These are phyloP conservation scores for Pyrus hybrid DNA, from an alignment of 331 rosid genomes.

Conservation along the genomic window DNA sequence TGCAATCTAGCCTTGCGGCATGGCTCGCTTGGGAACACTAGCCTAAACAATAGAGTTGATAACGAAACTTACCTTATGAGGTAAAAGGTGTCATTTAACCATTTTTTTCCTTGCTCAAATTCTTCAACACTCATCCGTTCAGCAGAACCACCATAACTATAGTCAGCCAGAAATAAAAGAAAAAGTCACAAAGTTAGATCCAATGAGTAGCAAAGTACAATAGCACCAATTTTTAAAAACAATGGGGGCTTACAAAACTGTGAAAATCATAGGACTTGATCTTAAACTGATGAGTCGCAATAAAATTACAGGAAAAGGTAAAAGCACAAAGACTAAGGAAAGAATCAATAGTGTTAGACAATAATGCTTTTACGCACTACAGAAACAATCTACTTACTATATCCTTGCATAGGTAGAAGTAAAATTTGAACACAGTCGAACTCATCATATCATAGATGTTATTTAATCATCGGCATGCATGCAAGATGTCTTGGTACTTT, in stretches of 20 bases:
- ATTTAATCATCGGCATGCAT: not conserved
- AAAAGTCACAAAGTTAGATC: not conserved
- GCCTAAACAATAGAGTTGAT: not conserved
- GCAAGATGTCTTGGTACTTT: not conserved
- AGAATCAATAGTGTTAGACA: not conserved
- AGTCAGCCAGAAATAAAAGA: slow-evolving; percentile 20
- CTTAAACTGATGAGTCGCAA: not conserved
- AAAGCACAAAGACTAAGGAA: not conserved
- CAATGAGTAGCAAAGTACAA: not conserved
- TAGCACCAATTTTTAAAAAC: not conserved
- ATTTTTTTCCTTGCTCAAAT: slow-evolving; percentile 65
- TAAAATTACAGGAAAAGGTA: not conserved
- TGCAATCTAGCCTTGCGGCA: not conserved
- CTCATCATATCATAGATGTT: not conserved
- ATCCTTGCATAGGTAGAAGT: not conserved
- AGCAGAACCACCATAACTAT: slow-evolving; percentile 56
- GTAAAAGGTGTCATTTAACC: slow-evolving; percentile 70
- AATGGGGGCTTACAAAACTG: not conserved
- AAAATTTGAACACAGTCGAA: not conserved
- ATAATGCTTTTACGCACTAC: not conserved
- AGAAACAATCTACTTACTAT: not conserved
- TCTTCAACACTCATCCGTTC: slow-evolving; percentile 71
- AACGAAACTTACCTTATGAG: slow-evolving; percentile 62
- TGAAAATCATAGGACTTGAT: not conserved
- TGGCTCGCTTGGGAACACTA: not conserved